phyloP scores from a whole-genome alignment of 2,329 filamentous ascomycete species.

The Curvularia spicifera region DNA sequence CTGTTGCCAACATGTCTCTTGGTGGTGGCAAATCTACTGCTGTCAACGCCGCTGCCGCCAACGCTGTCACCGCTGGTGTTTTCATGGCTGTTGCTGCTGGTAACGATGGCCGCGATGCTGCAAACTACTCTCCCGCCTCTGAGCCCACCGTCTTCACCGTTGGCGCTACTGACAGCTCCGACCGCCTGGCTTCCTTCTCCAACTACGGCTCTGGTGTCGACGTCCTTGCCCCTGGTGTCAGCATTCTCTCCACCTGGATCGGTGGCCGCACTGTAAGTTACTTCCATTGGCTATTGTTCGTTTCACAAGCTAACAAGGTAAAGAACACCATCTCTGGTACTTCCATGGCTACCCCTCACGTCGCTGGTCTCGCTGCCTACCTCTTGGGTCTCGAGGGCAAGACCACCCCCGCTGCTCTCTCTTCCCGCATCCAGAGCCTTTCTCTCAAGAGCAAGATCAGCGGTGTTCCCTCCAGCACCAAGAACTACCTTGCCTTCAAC shows the following conservation, averaged over 20 bases:
- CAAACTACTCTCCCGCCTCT: slow-evolving; percentile 48
- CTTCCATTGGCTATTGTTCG: background rate
- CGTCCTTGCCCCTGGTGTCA: slow-evolving; percentile 51
- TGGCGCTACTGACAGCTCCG: slow-evolving; percentile 48
- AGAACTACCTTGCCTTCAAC: slow-evolving; percentile 65
- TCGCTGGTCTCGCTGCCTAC: slow-evolving; percentile 74
- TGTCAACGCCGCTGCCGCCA: slow-evolving; percentile 49
- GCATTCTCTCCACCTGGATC: slow-evolving; percentile 57
- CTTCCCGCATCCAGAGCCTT: slow-evolving; percentile 54
- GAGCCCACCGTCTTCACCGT: slow-evolving; percentile 50
- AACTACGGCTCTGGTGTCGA: slow-evolving; percentile 51
- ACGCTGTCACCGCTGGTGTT: slow-evolving; percentile 46
- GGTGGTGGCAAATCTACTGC: slow-evolving; percentile 47
- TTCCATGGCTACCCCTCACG: slow-evolving; percentile 72
- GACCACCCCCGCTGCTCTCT: slow-evolving; percentile 57
- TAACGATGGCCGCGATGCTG: slow-evolving; percentile 45
- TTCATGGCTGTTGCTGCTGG: slow-evolving; percentile 53
- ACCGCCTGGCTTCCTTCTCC: slow-evolving; percentile 47
- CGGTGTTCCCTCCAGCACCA: slow-evolving; percentile 53
- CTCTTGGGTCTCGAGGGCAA: slow-evolving; percentile 62
- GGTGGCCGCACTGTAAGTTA: slow-evolving; percentile 47
- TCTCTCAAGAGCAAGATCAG: slow-evolving; percentile 53
- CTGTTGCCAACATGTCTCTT: slow-evolving; percentile 51
- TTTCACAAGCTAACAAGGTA: slow-evolving; percentile 11
- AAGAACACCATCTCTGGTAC: slow-evolving; percentile 65